phyloP scores from a whole-genome alignment of 768 basidiomycete genomes.

The Wakefieldia striispora region DNA sequence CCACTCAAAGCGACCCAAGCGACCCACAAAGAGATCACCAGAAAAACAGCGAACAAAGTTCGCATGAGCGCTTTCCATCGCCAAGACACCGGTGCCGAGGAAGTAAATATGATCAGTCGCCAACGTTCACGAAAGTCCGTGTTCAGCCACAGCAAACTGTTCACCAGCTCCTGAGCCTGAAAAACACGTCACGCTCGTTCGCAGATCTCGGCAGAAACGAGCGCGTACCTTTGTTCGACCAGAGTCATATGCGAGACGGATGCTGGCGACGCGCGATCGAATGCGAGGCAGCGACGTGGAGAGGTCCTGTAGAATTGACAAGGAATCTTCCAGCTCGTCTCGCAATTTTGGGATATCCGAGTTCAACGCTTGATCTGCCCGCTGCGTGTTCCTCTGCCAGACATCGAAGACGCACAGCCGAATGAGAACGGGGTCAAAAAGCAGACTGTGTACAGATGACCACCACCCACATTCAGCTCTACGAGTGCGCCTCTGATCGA shows the following conservation, averaged over 20 bases:
- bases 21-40: slow-evolving; percentile 58
- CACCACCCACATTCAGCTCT: slow-evolving; percentile 53
- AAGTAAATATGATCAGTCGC: slow-evolving; percentile 71
- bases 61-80: slow-evolving; percentile 68
- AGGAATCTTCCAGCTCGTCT: slow-evolving; percentile 58
- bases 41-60: slow-evolving; percentile 51
- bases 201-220: not conserved
- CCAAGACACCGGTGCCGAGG: slow-evolving; percentile 68
- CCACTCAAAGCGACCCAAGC: slow-evolving; percentile 61
- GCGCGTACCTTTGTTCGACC: slow-evolving; percentile 60
- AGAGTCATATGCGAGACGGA: slow-evolving; percentile 66
- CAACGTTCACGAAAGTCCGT: slow-evolving; percentile 76
- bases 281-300: slow-evolving; percentile 59
- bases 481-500: slow-evolving; percentile 63
- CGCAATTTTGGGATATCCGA: slow-evolving; percentile 63
- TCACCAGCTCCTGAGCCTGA: slow-evolving; percentile 65
- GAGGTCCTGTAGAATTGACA: slow-evolving; percentile 55
- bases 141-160: slow-evolving; percentile 71
- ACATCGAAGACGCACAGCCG: not conserved
- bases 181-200: not conserved
- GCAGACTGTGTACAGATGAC: not conserved
- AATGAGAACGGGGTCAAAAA: not conserved
- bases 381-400: slow-evolving; percentile 52
- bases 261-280: slow-evolving; percentile 58
- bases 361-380: slow-evolving; percentile 56